These are phyloP conservation scores for Mortierella sp. DNA, from an alignment of 371 early-diverging fungal genomes.

Conservation along the genomic window DNA sequence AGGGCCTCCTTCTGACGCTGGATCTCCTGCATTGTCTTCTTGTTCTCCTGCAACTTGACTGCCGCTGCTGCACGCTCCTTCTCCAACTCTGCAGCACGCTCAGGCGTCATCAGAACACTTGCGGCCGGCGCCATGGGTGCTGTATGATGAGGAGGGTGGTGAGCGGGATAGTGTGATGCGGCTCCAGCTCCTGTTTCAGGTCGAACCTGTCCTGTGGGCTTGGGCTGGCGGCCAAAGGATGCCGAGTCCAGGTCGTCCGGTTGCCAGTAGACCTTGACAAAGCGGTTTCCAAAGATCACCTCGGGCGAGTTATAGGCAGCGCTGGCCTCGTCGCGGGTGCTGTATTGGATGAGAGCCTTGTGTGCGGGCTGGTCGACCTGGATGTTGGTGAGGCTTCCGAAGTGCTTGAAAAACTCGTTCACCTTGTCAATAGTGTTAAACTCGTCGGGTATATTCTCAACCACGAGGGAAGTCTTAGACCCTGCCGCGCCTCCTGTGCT, in stretches of 20 bases:
- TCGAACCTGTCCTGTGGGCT: conserved; percentile 42
- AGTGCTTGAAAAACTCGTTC: conserved; percentile 80
- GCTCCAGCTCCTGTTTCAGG: conserved; percentile 28
- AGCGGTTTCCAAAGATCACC: conserved; percentile 89
- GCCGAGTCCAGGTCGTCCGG: conserved; percentile 60
- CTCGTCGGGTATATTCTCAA: conserved; percentile 85
- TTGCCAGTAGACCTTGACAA: conserved; percentile 88
- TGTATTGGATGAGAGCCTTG: conserved; percentile 78
- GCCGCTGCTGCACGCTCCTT: conserved; percentile 61
- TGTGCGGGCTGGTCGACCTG: conserved; percentile 65
- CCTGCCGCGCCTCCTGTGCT: conserved; percentile 34
- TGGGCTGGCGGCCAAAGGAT: conserved; percentile 39
- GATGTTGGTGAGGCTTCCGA: conserved; percentile 82
- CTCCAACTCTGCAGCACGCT: conserved; percentile 64
- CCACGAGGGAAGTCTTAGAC: conserved; percentile 68
- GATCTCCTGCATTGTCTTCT: conserved; percentile 67
- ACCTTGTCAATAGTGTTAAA: conserved; percentile 73
- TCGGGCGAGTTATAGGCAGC: conserved; percentile 84
- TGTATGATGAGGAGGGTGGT: conserved; percentile 6
- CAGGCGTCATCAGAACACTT: conserved; percentile 56
- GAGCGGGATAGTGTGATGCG: background rate
- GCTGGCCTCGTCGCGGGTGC: conserved; percentile 73
- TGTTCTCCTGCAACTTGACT: conserved; percentile 67
- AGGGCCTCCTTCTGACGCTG: conserved; percentile 72
- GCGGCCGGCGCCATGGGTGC: conserved; percentile 25